phyloP scores from a whole-genome alignment of 805 yeast genomes.

The Kluyveromyces aestuarii region DNA sequence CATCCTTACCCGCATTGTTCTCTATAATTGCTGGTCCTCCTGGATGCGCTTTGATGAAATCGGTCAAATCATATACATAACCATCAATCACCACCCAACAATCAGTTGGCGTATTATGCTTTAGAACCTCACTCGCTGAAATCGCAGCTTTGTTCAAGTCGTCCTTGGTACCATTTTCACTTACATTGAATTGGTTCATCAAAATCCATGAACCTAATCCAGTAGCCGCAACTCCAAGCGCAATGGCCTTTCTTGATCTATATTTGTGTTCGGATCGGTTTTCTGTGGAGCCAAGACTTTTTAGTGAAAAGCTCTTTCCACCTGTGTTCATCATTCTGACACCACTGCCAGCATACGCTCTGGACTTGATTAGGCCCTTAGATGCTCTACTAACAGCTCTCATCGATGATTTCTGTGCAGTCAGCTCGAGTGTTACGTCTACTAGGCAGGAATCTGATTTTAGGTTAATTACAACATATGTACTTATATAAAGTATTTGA shows the following conservation, averaged over 20 bases:
- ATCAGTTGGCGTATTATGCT: constrained; percentile 61
- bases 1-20: constrained; percentile 77
- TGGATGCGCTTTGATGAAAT: constrained; percentile 72
- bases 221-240: constrained; percentile 3
- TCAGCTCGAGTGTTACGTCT: no score
- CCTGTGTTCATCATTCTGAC: not conserved
- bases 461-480: no score
- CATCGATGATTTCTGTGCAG: not conserved
- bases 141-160: constrained; percentile 13
- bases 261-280: not conserved
- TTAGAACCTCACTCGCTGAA: constrained; percentile 44
- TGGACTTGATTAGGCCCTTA: not conserved
- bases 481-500: no score
- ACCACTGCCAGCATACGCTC: not conserved
- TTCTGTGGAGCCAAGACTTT: not conserved
- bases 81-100: constrained; percentile 84
- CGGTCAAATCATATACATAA: constrained; percentile 68
- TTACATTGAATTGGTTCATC: not conserved
- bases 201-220: not conserved
- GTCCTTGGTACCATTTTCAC: constrained; percentile 9
- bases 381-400: not conserved
- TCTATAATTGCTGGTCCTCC: constrained; percentile 66
- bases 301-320: not conserved
- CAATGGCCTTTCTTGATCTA: not conserved
- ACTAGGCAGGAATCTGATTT: no score